These are phyloP conservation scores for Fraxinus pennsylvanica DNA, from an alignment of 257 asterid species.

Conservation along the genomic window DNA sequence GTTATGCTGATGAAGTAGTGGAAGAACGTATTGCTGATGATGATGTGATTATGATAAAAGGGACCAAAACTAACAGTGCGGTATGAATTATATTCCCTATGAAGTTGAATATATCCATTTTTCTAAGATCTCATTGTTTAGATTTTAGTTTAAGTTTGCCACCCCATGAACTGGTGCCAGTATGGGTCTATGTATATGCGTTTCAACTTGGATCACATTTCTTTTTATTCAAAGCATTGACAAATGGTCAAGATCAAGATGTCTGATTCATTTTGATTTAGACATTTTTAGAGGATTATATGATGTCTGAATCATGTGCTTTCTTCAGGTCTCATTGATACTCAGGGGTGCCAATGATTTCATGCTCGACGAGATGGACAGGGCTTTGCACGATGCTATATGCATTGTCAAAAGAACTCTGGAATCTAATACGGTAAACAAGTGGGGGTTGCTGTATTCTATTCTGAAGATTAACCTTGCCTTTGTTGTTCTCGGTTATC, in stretches of 20 bases:
- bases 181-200: neutral
- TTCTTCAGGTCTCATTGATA: conserved; percentile 69
- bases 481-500: neutral
- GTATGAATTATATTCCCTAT: conserved; percentile 39
- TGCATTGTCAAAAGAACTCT: conserved; percentile 90
- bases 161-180: neutral
- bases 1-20: conserved; percentile 87
- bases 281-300: neutral
- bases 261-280: neutral
- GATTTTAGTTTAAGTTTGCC: conserved; percentile 5
- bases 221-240: conserved; percentile 13
- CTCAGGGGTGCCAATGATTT: conserved; percentile 94
- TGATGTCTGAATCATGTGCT: neutral
- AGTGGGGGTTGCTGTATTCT: neutral
- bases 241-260: conserved; percentile 3
- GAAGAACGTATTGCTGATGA: conserved; percentile 92
- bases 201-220: neutral
- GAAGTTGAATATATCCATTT: neutral
- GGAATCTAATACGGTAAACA: conserved; percentile 79
- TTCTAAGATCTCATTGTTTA: neutral
- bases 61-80: conserved; percentile 74
- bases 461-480: neutral
- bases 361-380: conserved; percentile 98
- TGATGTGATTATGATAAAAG: conserved; percentile 88
- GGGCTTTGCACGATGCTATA: conserved; percentile 92